phyloP scores from a whole-genome alignment of 306 rosid genomes.

The Sphenostylis stenocarpa region DNA sequence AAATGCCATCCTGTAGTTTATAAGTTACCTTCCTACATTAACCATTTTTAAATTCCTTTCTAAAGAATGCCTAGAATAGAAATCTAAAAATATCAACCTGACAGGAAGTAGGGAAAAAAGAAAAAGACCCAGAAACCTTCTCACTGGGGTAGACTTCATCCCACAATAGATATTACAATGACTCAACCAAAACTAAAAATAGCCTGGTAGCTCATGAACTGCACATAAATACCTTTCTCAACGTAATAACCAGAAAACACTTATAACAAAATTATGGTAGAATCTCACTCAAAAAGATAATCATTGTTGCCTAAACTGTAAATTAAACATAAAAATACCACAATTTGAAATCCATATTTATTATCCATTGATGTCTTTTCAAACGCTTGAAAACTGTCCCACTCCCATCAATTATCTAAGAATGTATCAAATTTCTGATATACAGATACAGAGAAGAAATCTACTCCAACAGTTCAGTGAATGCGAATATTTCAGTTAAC shows the following conservation, averaged over 20 bases:
- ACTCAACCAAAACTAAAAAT: conserved; percentile 6
- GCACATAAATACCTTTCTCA: background rate
- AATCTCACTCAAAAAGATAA: conserved; percentile 7
- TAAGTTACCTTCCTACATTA: conserved; percentile 14
- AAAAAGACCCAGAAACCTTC: conserved; percentile 24
- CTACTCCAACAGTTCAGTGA: background rate
- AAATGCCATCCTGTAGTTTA: background rate
- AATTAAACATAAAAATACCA: background rate
- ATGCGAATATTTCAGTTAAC: background rate
- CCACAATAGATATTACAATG: conserved; percentile 4
- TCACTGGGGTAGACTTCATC: background rate
- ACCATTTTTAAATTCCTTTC: conserved; percentile 4
- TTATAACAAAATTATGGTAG: conserved; percentile 6
- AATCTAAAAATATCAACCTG: background rate
- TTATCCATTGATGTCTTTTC: conserved; percentile 1
- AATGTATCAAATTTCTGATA: background rate
- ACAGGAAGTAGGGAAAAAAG: background rate
- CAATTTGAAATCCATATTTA: conserved; percentile 21
- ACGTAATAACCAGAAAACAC: conserved; percentile 6
- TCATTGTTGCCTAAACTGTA: background rate
- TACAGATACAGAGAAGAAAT: conserved; percentile 7
- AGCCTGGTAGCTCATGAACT: background rate
- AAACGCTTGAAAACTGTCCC: conserved; percentile 9
- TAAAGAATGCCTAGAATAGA: background rate
- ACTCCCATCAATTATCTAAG: background rate